These are phyloP conservation scores for Teunomyces gatunensis DNA, from an alignment of 805 yeast species.

Conservation along the genomic window DNA sequence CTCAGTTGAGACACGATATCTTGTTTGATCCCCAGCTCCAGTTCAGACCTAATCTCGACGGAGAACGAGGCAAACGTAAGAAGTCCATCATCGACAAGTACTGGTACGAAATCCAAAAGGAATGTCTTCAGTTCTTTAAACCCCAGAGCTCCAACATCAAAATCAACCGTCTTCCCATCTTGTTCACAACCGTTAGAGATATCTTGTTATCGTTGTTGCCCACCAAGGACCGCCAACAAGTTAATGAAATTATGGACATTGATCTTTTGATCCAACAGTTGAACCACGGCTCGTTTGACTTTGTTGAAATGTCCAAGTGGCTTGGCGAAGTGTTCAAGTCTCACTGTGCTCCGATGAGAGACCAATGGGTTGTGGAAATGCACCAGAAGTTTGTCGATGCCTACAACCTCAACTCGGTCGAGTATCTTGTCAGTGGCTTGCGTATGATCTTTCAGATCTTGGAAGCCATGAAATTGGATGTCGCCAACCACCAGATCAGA, in stretches of 20 bases:
- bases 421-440: constrained; percentile 67
- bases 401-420: constrained; percentile 42
- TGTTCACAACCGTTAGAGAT: constrained; percentile 76
- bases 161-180: constrained; percentile 54
- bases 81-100: constrained; percentile 73
- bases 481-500: constrained; percentile 91
- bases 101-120: constrained; percentile 75
- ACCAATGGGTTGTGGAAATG: constrained; percentile 85
- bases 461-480: constrained; percentile 93
- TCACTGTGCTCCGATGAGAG: constrained; percentile 96
- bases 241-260: constrained; percentile 71
- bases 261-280: constrained; percentile 76
- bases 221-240: constrained; percentile 63
- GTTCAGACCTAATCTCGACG: constrained; percentile 87
- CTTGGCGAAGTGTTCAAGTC: constrained; percentile 73
- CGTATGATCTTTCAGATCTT: constrained; percentile 75
- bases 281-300: constrained; percentile 66
- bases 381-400: constrained; percentile 54
- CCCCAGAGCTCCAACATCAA: constrained; percentile 16
- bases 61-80: constrained; percentile 84
- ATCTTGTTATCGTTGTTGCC: constrained; percentile 76
- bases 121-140: constrained; percentile 49
- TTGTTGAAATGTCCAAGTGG: constrained; percentile 70
- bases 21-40: constrained; percentile 89
- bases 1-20: constrained; percentile 90